Percentiles rank a stretch among this genome's conserved stretches.
These are phyloP conservation scores for Trematosphaeria pertusa DNA, from an alignment of 2,329 filamentous ascomycete genomes.

Conservation along the genomic window DNA sequence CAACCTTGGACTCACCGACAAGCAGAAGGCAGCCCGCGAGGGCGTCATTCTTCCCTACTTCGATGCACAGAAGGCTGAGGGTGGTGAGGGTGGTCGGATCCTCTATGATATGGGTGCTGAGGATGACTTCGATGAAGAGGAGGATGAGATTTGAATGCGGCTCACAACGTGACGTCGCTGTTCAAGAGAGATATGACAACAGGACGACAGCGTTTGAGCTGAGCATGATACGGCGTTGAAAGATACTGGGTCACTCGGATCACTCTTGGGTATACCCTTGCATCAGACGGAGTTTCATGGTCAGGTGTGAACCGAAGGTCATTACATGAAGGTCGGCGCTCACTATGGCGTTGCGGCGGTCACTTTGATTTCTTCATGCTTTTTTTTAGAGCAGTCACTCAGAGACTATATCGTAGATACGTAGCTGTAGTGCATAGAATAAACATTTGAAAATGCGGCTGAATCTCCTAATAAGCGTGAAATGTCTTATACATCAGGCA, in stretches of 20 bases:
- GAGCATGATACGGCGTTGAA: not conserved
- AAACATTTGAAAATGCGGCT: too few relatives aligned
- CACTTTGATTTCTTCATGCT: too few relatives aligned
- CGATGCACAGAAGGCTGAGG: constrained; percentile 83
- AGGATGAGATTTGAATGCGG: constrained; percentile 77
- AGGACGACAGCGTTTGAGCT: too few relatives aligned
- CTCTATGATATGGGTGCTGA: constrained; percentile 96
- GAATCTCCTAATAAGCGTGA: too few relatives aligned
- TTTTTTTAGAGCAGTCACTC: too few relatives aligned
- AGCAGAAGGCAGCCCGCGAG: constrained; percentile 85
- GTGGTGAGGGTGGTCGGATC: constrained; percentile 88
- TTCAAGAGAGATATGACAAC: too few relatives aligned
- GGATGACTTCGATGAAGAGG: constrained; percentile 96
- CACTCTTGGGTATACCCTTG: not conserved
- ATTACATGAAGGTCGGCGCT: not conserved
- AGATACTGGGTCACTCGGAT: not conserved
- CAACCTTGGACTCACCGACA: constrained; percentile 84
- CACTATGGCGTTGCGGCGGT: too few relatives aligned
- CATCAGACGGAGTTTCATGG: not conserved
- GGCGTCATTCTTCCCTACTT: constrained; percentile 94
- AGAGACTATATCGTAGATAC: too few relatives aligned
- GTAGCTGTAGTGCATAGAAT: too few relatives aligned
- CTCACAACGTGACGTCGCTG: not conserved
- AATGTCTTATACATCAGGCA: too few relatives aligned
- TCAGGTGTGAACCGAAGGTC: not conserved